Base-by-base conservation (phyloP, 1,284 basidiomycete species). In the Pseudozyma sp. region DNA sequence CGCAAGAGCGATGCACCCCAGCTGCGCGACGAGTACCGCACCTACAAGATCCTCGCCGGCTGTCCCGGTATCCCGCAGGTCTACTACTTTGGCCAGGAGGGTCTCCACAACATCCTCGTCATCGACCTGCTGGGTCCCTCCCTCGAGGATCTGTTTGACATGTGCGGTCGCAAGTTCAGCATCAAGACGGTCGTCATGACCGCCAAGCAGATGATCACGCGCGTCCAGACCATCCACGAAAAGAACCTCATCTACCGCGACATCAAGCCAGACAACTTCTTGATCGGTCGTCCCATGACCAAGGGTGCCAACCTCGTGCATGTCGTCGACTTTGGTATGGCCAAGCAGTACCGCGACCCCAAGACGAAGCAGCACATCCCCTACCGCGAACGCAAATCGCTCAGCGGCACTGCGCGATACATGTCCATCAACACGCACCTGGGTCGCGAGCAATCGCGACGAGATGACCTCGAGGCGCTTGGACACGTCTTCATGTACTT, bases 401-500 rank as follows among this genome's bases (percentile, higher is more conserved):
- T 97, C 75, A 92, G 91, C 66, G 89, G 88, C 34, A 97, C 94
- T 4, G 94, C 94, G 37, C 90, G 94, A 48, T 97, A 97, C 88
- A 97, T 97, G 94, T 92, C 91, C 82, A 97, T 97, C 86, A 97
- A 97, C 86, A 97, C 94, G 50, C 94, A 97, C 87, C 85, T 97
- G 62, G 94, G 94, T 62, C 88, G 94, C 86, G 94, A 97, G 86
- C 94, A 97, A 88, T 95, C 94, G 35, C 89, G 94, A 62, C 88
- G 94, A 83, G 94, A 97, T 85, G 94, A 97, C 85, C 88, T 97
- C 52, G 94, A 97, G 87, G 92, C 94, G 3, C 88, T 97, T 7
- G 94, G 94, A 6, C 94, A 97, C 86, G 94, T 97, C 74, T 97
- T 97, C 87, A 94, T 97, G 92, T 97, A 97, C 87, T 97, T 97